These are phyloP conservation scores for Saccharomyces kudriavzevii DNA, from an alignment of 805 yeast species.

Conservation along the genomic window DNA sequence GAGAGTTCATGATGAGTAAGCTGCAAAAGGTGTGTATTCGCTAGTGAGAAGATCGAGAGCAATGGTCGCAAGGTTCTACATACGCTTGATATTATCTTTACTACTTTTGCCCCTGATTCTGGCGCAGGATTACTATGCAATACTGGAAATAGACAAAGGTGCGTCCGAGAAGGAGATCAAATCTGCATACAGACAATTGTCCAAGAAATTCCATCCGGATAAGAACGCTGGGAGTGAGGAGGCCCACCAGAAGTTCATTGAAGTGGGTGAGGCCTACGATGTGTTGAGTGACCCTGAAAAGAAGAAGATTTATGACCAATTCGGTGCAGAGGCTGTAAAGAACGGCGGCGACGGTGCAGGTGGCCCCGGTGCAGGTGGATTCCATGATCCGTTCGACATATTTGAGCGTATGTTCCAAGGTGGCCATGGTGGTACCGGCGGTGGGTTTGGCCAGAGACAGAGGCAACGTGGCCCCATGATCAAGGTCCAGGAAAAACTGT, in stretches of 20 bases:
- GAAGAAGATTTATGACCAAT: slow-evolving; percentile 58
- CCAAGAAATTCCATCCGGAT: slow-evolving; percentile 90
- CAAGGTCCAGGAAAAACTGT: slow-evolving; percentile 45
- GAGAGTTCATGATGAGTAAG: neutral
- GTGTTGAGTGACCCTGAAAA: slow-evolving; percentile 67
- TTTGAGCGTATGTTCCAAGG: slow-evolving; percentile 31
- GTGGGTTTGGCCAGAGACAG: slow-evolving; percentile 41
- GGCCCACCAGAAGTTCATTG: slow-evolving; percentile 81
- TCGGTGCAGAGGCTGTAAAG: slow-evolving; percentile 68
- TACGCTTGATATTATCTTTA: neutral
- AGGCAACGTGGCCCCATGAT: slow-evolving; percentile 57
- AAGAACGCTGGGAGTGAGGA: slow-evolving; percentile 77
- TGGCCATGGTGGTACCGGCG: slow-evolving; percentile 31
- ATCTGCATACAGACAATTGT: slow-evolving; percentile 71
- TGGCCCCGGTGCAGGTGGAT: slow-evolving; percentile 30
- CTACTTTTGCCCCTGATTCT: slow-evolving; percentile 5
- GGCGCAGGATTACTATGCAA: slow-evolving; percentile 44
- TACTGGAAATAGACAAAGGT: slow-evolving; percentile 59
- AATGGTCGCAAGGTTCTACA: neutral
- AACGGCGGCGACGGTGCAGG: slow-evolving; percentile 48
- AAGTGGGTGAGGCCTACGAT: slow-evolving; percentile 90
- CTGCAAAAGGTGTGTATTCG: neutral
- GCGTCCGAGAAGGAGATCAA: slow-evolving; percentile 80
- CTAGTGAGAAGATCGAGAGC: neutral
- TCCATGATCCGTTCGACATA: slow-evolving; percentile 32